phyloP scores from a whole-genome alignment of 1,284 basidiomycete genomes.

The Peniophora sp. region DNA sequence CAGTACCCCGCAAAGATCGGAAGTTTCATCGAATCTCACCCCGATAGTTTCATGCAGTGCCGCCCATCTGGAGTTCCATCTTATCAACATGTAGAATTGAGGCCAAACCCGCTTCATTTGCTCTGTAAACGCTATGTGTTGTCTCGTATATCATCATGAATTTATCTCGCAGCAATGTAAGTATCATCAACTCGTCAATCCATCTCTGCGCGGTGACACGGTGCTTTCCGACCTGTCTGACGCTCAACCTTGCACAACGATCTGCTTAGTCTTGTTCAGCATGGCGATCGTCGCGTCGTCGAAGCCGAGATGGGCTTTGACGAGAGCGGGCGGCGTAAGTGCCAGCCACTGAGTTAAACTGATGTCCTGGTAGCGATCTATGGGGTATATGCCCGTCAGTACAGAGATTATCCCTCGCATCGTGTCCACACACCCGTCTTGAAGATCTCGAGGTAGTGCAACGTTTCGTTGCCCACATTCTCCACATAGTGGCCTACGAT shows the following conservation, averaged over 20 bases:
- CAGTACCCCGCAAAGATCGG: too few relatives aligned
- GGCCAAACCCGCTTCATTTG: too few relatives aligned
- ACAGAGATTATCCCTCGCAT: background rate
- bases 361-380: slow-evolving; percentile 55
- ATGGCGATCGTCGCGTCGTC: slow-evolving; percentile 42
- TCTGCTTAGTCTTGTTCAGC: slow-evolving; percentile 47
- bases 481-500: slow-evolving; percentile 58
- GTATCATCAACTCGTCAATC: too few relatives aligned
- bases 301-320: slow-evolving; percentile 53
- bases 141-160: too few relatives aligned
- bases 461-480: slow-evolving; percentile 57
- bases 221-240: too few relatives aligned
- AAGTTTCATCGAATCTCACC: too few relatives aligned
- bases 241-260: slow-evolving; percentile 31
- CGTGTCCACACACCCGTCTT: slow-evolving; percentile 35
- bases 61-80: too few relatives aligned
- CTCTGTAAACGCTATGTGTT: too few relatives aligned
- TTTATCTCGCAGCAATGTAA: too few relatives aligned
- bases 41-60: too few relatives aligned
- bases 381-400: background rate
- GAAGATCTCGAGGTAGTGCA: slow-evolving; percentile 61
- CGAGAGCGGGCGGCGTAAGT: slow-evolving; percentile 51
- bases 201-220: too few relatives aligned
- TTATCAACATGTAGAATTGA: too few relatives aligned
- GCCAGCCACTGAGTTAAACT: slow-evolving; percentile 66